Conservation (phyloP, 2,329 filamentous ascomycete genomes). For the Hypoxylon sp. region DNA sequence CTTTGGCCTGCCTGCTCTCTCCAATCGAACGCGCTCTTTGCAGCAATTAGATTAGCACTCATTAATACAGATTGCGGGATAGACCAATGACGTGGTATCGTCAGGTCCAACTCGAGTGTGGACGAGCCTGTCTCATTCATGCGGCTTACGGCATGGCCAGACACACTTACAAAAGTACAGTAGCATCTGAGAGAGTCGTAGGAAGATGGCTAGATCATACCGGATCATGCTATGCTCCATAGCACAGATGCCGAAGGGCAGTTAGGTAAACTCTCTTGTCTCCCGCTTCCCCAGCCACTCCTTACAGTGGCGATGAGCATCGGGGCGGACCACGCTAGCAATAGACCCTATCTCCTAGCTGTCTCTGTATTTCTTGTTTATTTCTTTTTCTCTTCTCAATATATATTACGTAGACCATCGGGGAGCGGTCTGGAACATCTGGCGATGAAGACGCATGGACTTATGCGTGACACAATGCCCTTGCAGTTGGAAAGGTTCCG, state of each 20-base stretch:
- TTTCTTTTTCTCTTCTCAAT: conserved; percentile 1
- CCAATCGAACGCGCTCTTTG: neutral
- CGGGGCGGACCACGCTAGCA: neutral
- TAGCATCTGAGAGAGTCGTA: too few relatives aligned
- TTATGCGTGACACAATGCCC: conserved; percentile 8
- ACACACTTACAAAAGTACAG: conserved; percentile 3
- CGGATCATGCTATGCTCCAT: too few relatives aligned
- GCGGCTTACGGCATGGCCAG: conserved; percentile 17
- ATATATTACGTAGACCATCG: conserved; percentile 4
- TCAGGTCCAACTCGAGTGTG: neutral
- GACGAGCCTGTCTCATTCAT: conserved; percentile 21
- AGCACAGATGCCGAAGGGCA: neutral
- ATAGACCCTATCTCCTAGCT: neutral
- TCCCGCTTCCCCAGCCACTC: neutral
- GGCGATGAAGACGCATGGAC: neutral
- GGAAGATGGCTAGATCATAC: too few relatives aligned
- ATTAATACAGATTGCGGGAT: conserved; percentile 10
- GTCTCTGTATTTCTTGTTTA: too few relatives aligned
- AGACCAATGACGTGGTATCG: conserved; percentile 14
- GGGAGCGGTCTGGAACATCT: conserved; percentile 18
- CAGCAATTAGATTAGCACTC: conserved; percentile 21
- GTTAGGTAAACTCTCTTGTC: neutral
- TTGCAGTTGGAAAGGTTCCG: conserved; percentile 12
- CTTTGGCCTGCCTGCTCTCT: neutral
- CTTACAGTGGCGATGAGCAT: neutral